A percentile compares a stretch with the other conserved stretches of the same genome.
Evolutionary conservation across 2,329 filamentous ascomycete genomes (phyloP).

Genomic region (Rhynchosporium graminicola): DNA sequence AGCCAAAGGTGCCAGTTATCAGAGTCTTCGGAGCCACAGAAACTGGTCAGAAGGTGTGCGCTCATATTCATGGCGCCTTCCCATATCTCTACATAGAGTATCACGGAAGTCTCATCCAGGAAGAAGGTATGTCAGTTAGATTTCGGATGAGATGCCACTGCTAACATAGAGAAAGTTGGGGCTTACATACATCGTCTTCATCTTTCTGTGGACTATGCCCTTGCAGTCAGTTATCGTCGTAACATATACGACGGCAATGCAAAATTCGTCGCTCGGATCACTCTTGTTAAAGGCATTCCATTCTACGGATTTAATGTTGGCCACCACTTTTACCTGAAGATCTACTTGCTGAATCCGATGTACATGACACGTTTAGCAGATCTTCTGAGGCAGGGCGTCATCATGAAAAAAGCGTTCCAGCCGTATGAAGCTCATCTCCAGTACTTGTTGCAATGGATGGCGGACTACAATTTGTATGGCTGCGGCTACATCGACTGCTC

Average conservation of each 20-base stretch:
- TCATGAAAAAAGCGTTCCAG: conserved; percentile 82
- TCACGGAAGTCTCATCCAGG: conserved; percentile 63
- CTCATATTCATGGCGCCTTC: conserved; percentile 92
- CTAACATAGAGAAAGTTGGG: conserved; percentile 55
- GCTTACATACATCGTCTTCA: conserved; percentile 77
- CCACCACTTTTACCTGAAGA: conserved; percentile 87
- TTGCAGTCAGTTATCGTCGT: conserved; percentile 81
- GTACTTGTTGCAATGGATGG: conserved; percentile 95
- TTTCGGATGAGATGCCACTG: neutral
- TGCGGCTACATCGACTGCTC: conserved; percentile 80
- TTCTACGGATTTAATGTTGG: conserved; percentile 97
- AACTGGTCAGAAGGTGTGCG: conserved; percentile 93
- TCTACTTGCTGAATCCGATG: conserved; percentile 87
- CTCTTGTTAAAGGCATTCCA: conserved; percentile 86
- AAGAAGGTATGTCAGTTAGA: conserved; percentile 60
- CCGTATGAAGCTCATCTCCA: conserved; percentile 94
- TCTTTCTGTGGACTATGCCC: conserved; percentile 84
- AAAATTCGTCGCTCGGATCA: conserved; percentile 84
- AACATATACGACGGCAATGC: conserved; percentile 70
- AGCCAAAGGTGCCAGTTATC: conserved; percentile 79
- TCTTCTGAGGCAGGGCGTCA: conserved; percentile 81
- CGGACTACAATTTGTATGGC: conserved; percentile 95
- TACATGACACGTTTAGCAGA: conserved; percentile 88
- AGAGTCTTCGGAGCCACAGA: conserved; percentile 91
- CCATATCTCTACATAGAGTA: conserved; percentile 96